Evolutionary conservation across 495 filamentous ascomycete species (phyloP).

Genomic region (Rusavskia elegans): DNA sequence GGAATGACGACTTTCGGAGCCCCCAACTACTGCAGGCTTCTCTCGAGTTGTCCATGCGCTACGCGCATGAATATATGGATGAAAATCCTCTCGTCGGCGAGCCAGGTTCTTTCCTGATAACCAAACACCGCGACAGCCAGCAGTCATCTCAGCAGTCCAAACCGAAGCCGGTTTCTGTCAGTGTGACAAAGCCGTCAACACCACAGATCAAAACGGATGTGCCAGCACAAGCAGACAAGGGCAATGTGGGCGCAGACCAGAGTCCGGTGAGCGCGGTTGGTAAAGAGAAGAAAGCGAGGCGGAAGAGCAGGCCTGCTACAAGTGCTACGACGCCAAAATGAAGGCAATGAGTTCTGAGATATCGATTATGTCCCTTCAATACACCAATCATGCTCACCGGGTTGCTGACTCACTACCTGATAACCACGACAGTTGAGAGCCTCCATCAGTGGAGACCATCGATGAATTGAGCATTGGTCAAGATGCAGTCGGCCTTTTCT

Average conservation of each 20-base stretch:
- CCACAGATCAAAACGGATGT: constrained; percentile 9
- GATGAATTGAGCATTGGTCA: too few relatives aligned
- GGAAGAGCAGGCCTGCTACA: constrained; percentile 13
- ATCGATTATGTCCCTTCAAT: too few relatives aligned
- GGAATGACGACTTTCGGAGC: constrained; percentile 23
- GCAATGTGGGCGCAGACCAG: constrained; percentile 8
- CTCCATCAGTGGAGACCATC: too few relatives aligned
- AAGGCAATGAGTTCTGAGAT: background rate
- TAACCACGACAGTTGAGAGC: too few relatives aligned
- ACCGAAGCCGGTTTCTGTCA: constrained; percentile 1
- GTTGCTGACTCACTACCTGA: too few relatives aligned
- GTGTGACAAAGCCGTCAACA: constrained; percentile 3
- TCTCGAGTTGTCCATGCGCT: constrained; percentile 44
- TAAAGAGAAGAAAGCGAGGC: constrained; percentile 14
- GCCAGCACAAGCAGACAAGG: background rate
- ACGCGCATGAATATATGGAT: constrained; percentile 74
- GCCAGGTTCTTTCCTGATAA: constrained; percentile 72
- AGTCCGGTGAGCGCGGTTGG: constrained; percentile 7
- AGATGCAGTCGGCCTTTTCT: too few relatives aligned
- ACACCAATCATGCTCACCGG: too few relatives aligned
- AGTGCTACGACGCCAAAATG: constrained; percentile 10
- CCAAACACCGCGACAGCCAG: constrained; percentile 24
- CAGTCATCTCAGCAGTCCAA: constrained; percentile 2
- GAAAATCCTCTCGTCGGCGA: constrained; percentile 76
- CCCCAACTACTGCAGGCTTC: constrained; percentile 50